Evolutionary conservation across 345 rosid species (phyloP).

Genomic region (Eucalyptus shirleyi): DNA sequence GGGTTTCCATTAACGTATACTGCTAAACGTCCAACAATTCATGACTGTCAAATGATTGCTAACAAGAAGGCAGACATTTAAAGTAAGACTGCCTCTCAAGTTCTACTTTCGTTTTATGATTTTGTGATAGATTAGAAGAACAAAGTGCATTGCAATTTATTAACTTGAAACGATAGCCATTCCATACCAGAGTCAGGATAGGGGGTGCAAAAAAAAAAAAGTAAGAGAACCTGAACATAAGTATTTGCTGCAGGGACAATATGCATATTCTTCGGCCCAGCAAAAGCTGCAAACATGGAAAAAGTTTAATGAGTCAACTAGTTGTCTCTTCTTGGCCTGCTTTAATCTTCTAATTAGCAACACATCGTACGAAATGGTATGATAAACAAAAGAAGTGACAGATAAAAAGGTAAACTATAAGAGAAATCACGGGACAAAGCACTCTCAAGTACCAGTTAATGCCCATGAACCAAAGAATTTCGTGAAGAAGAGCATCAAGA

Average conservation of each 20-base stretch:
- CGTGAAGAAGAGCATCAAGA: conserved; percentile 58
- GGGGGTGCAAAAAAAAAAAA: background rate
- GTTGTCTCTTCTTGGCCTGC: background rate
- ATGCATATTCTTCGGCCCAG: conserved; percentile 56
- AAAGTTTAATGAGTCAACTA: background rate
- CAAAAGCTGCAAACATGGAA: conserved; percentile 45
- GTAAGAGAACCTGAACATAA: conserved; percentile 65
- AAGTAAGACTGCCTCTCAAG: background rate
- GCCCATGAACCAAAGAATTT: conserved; percentile 63
- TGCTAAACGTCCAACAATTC: background rate
- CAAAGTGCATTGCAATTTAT: background rate
- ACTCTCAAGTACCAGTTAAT: conserved; percentile 46
- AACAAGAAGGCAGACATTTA: background rate
- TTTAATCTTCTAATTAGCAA: background rate
- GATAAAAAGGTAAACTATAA: background rate
- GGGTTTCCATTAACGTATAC: background rate
- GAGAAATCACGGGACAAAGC: background rate
- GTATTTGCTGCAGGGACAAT: conserved; percentile 77
- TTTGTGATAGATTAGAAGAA: background rate
- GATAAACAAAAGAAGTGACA: background rate
- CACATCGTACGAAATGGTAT: background rate
- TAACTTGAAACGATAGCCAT: background rate
- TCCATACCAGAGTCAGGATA: background rate
- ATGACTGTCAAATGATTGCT: background rate
- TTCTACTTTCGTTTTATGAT: background rate